Percentiles rank a stretch among this genome's conserved stretches.
Evolutionary conservation across 805 yeast species (phyloP).

Genomic region (Ogataea angusta): DNA sequence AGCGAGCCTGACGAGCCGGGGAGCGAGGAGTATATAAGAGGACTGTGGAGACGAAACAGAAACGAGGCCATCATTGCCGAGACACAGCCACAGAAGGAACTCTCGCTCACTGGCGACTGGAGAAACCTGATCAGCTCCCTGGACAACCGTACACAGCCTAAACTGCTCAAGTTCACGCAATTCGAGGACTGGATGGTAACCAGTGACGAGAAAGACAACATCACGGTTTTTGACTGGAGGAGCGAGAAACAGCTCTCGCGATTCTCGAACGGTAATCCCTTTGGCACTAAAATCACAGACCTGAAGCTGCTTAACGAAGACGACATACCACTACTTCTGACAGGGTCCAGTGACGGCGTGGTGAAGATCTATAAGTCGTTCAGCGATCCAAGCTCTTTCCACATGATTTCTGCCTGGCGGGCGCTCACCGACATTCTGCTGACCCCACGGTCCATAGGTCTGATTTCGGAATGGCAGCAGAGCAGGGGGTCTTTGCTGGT

Average conservation of each 20-base stretch:
- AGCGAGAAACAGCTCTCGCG: conserved; percentile 52
- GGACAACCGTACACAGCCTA: conserved; percentile 78
- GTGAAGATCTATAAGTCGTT: conserved; percentile 80
- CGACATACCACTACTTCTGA: conserved; percentile 76
- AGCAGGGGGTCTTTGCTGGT: conserved; percentile 86
- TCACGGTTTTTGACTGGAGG: conserved; percentile 89
- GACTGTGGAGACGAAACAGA: conserved; percentile 86
- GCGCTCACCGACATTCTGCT: conserved; percentile 82
- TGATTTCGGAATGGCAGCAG: conserved; percentile 95
- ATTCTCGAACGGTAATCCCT: conserved; percentile 81
- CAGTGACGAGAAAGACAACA: conserved; percentile 78
- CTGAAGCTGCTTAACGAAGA: conserved; percentile 87
- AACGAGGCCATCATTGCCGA: conserved; percentile 83
- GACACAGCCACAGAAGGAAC: conserved; percentile 84
- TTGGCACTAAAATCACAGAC: conserved; percentile 86
- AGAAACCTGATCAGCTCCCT: conserved; percentile 53
- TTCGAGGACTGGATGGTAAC: conserved; percentile 81
- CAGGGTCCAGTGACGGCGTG: conserved; percentile 95
- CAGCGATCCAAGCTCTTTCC: conserved; percentile 51
- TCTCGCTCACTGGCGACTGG: conserved; percentile 88
- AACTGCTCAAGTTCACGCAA: conserved; percentile 75
- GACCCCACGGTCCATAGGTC: conserved; percentile 77
- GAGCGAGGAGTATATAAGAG: conserved; percentile 73
- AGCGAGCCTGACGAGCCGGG: conserved; percentile 90
- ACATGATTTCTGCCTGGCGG: conserved; percentile 84